A percentile compares a stretch with the other conserved stretches of the same genome.
phyloP scores from a whole-genome alignment of 108 stramenopile genomes.

The Chaetoceros muelleri region DNA sequence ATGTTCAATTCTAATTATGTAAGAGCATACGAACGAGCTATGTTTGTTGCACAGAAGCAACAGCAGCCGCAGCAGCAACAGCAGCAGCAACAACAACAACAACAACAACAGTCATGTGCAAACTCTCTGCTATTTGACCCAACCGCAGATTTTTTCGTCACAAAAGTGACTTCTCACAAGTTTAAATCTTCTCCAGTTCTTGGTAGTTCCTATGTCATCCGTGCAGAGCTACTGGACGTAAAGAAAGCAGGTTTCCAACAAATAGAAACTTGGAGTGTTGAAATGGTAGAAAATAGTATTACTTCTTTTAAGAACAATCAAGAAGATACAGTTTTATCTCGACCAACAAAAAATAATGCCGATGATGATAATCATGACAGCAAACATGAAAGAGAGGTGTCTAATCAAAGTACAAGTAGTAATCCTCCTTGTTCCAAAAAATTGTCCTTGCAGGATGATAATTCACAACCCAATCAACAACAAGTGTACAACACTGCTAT shows the following conservation, averaged over 20 bases:
- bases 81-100: not conserved
- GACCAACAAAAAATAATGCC: not conserved
- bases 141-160: slow-evolving; percentile 37
- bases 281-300: slow-evolving; percentile 30
- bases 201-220: slow-evolving; percentile 41
- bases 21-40: slow-evolving; percentile 49
- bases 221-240: slow-evolving; percentile 25
- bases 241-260: slow-evolving; percentile 1
- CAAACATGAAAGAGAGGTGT: not conserved
- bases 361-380: not conserved
- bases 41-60: slow-evolving; percentile 27
- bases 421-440: no score
- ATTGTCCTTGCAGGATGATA: no score
- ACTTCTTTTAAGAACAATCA: no score
- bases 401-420: no score
- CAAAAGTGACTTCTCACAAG: slow-evolving; percentile 36
- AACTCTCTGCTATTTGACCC: not conserved
- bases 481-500: slow-evolving; percentile 34
- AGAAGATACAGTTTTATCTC: no score
- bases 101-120: not conserved
- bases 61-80: not conserved
- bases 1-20: slow-evolving; percentile 68
- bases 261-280: slow-evolving; percentile 40
- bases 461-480: no score
- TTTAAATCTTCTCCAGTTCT: slow-evolving; percentile 44